phyloP scores from a whole-genome alignment of 2,329 filamentous ascomycete genomes.

The Drechslerella coelobrocha region DNA sequence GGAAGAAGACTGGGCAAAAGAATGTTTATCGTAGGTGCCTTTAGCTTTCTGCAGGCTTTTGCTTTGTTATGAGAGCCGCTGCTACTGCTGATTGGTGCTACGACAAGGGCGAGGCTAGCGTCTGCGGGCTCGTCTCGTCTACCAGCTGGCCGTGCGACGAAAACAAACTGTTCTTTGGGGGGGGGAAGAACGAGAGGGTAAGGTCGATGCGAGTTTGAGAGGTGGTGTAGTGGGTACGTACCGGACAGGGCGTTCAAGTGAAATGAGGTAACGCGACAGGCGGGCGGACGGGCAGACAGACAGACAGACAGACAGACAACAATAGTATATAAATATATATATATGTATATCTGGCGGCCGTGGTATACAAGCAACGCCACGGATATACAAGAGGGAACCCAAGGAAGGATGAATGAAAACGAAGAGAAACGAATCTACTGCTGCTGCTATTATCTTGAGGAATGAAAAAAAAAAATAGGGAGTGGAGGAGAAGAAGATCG shows the following conservation, averaged over 20 bases:
- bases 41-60: not conserved
- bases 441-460: no score
- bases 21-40: constrained; percentile 39
- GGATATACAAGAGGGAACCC: not conserved
- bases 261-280: not conserved
- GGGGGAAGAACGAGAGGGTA: constrained; percentile 24
- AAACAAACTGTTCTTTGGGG: constrained; percentile 20
- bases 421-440: no score
- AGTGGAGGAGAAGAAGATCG: no score
- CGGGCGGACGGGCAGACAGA: no score
- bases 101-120: constrained; percentile 34
- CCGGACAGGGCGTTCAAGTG: not conserved
- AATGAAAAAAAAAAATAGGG: no score
- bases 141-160: constrained; percentile 25
- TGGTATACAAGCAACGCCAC: not conserved
- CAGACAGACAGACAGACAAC: not conserved
- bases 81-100: constrained; percentile 48
- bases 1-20: constrained; percentile 32
- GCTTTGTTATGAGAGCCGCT: not conserved
- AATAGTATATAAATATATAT: no score
- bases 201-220: constrained; percentile 35
- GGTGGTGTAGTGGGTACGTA: constrained; percentile 2
- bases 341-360: not conserved
- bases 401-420: not conserved
- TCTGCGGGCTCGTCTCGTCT: constrained; percentile 38